Base-by-base conservation (phyloP, 306 rosid genomes). In the Coriaria nepalensis region DNA sequence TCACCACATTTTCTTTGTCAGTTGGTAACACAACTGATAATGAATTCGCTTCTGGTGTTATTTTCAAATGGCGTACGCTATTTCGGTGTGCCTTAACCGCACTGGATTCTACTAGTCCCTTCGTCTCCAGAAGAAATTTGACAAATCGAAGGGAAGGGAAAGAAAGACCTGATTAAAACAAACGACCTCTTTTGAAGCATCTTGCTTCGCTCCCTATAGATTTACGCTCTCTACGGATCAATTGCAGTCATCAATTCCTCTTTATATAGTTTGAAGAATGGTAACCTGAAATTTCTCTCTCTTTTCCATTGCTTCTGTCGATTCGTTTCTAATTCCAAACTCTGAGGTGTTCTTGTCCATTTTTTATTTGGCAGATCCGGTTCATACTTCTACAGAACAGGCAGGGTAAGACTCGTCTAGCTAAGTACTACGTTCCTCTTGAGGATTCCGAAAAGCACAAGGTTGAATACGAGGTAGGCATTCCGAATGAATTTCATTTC, bases 401-500 rank as follows among this genome's bases (percentile, higher is more conserved):
- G 56, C 96, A 86, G 57, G 95, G 96, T 0, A 86, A 86, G 73
- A 86, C 96, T 51, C 96, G 96, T 60, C 56, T 81, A 35, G 93
- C 96, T 57, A 86, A 86, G 64, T 86, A 86, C 78, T 86, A 86
- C 37, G 96, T 86, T 76, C 96, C 96, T 53, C 93, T 86, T 54
- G 96, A 86, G 73, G 96, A 86, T 67, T 81, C 96, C 64, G 96
- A 75, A 81, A 90, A 90, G 53, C 98, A 90, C 67, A 90, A 81
- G 73, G 98, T 90, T 51, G 98, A 90, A 64, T 90, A 90, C 74
- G 98, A 90, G 98, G 97, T 88, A 39, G 9, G 35, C 53, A 37
- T 44, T 12, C 10, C 7, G 29, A 20, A 5, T 32, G 38, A 34
- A 0, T 10, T 11, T 12, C 5, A 54, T 59, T 38, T 12, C 10